Base-by-base conservation (phyloP, 2,329 filamentous ascomycete genomes). In the Microdochium trichocladiopsis region DNA sequence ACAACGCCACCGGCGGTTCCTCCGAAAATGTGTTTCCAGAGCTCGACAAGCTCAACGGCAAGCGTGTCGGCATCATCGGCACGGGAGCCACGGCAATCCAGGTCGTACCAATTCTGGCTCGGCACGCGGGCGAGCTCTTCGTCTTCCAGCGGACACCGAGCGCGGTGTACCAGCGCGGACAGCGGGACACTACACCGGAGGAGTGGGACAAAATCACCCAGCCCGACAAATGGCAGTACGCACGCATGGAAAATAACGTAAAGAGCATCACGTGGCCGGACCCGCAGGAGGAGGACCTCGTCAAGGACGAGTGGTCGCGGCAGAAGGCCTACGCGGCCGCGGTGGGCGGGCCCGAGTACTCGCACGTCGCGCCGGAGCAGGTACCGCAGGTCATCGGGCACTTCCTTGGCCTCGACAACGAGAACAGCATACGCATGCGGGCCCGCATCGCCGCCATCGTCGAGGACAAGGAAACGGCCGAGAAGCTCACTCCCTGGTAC, bases 401-500 rank as follows among this genome's bases (percentile, higher is more conserved):
- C 1, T 63, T 75, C 49, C 58, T 74, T 18, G 64, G 63, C 11
- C 47, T 70, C 1, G 80, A 83, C 56, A 56, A 69, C 1, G 63
- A 66, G 0, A 66, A 68, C 21, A 64, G 69, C 36, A 72, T 81
- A 18, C 54, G 61, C 2, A 61, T 78, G n/a, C 74, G 80, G 1
- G 63, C 63, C 2, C 72, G 77, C 2, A 68, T 75, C 5, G 72
- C 76, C n/a, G 58, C 67, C 0, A 63, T 77, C n/a, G 80, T 86
- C n/a, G 63, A 74, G 36, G 74, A 85, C 57, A 63, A 64, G 11
- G 64, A 62, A 1, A 79, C 74, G 0, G 82, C 82, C 0, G 70
- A 72, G 25, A 71, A 65, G 2, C 70, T 86, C 6, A 79, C 82
- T 60, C 69, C 80, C 0, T 84, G 79, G 78, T 87, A 86, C 59